Base-by-base conservation (phyloP, 257 asterid genomes). In the Nicotiana benthamiana region DNA sequence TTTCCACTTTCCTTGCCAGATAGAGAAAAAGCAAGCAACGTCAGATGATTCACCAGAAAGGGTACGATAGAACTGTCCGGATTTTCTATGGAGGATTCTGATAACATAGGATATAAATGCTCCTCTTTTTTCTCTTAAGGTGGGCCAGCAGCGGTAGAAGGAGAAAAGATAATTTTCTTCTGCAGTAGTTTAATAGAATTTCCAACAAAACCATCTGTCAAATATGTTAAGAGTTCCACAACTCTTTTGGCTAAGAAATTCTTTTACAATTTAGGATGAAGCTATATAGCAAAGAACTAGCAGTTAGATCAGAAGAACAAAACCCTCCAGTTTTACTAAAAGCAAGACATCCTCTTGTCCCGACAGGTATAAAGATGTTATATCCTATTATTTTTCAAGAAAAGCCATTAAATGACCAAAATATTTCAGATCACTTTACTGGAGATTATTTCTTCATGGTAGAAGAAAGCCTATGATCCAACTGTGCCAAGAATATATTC, bases 371-470 rank as follows among this genome's bases (percentile, higher is more conserved):
- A 46, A 72, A 22, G 77, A 72, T 22, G 36, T 34, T 43, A 68
- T 72, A 24, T 46, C 77, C 60, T 72, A 9, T 46, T 22, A 13
- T 72, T 72, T 70, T 56, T 46, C 8, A 72, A 24, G 40, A 72
- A 72, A 72, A 72, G 4, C 15, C 40, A 72, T 22, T 12, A 54
- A 46, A 72, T 72, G 59, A 46, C 36, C 77, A 72, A 72, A 72
- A 72, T 72, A 72, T 13, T 72, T 72, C 77, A 46, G 20, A 72
- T 46, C 77, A 72, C 77, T 72, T 72, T 46, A 72, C 59, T 13
- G 77, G 77, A 70, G 54, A 43, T 43, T 43, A 56, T 43, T 70
- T 43, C 59, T 70, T 70, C 36, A 43, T 56, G 57, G 17, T 70
- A 70, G 77, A 70, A 43, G 59, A 70, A 43, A 70, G 59, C 59